These are phyloP conservation scores for Thymus mandschuricus DNA, from an alignment of 257 asterid genomes.

Conservation along the genomic window DNA sequence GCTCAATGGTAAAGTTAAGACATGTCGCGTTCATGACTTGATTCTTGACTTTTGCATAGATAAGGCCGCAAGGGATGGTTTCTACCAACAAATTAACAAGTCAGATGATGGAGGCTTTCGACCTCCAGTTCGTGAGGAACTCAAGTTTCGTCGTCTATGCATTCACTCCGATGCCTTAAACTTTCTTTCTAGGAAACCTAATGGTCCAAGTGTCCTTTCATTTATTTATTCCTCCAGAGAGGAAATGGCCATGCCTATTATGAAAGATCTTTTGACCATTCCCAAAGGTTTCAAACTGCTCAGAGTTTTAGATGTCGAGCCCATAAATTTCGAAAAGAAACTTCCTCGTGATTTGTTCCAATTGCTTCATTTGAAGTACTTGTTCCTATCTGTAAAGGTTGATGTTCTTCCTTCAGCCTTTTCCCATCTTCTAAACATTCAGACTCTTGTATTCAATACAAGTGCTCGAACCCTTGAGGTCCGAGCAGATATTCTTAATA, in stretches of 20 bases:
- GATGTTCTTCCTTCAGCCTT: constrained; percentile 37
- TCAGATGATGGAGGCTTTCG: too few relatives aligned
- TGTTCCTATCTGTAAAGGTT: constrained; percentile 32
- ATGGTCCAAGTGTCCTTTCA: constrained; percentile 4
- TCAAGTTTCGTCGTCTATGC: too few relatives aligned
- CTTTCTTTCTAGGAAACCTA: too few relatives aligned
- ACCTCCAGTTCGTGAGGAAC: too few relatives aligned
- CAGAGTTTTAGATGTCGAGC: too few relatives aligned
- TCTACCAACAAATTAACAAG: too few relatives aligned
- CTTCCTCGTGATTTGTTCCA: constrained; percentile 33
- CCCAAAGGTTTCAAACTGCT: neutral
- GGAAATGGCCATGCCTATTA: constrained; percentile 9
- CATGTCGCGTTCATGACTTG: too few relatives aligned
- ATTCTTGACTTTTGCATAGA: too few relatives aligned
- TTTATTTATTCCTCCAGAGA: constrained; percentile 29
- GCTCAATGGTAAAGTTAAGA: too few relatives aligned
- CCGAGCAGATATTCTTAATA: neutral
- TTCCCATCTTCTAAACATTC: constrained; percentile 48
- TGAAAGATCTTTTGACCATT: constrained; percentile 26
- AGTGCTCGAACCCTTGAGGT: constrained; percentile 29
- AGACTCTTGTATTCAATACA: constrained; percentile 44
- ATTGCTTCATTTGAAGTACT: constrained; percentile 34
- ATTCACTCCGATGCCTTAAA: too few relatives aligned
- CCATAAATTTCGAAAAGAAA: constrained; percentile 22
- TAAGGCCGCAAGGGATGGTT: too few relatives aligned